Evolutionary conservation across 2,329 filamentous ascomycete genomes (phyloP).

Genomic region (Pseudogymnoascus destructans): DNA sequence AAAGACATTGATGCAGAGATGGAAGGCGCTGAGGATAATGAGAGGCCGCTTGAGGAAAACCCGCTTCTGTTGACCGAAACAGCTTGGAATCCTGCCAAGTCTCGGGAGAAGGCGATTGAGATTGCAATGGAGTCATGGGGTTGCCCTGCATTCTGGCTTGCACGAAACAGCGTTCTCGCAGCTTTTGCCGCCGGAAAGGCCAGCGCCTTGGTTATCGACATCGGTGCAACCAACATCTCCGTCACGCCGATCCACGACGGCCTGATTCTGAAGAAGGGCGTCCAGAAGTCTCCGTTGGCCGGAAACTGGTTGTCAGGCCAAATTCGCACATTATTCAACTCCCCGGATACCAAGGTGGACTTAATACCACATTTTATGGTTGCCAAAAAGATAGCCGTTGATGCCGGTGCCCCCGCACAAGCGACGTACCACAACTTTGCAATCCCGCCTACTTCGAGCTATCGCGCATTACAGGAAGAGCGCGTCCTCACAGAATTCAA

Average conservation of each 20-base stretch:
- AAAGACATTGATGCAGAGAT: conserved; percentile 47
- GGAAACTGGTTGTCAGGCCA: conserved; percentile 86
- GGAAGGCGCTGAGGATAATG: conserved; percentile 43
- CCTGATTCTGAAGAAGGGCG: conserved; percentile 80
- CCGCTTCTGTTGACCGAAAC: conserved; percentile 89
- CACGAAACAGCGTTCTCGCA: conserved; percentile 75
- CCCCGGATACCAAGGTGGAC: conserved; percentile 54
- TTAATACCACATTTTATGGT: conserved; percentile 80
- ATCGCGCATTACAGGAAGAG: conserved; percentile 77
- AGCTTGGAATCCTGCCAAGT: conserved; percentile 79
- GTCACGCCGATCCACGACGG: conserved; percentile 90
- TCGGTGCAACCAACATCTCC: conserved; percentile 77
- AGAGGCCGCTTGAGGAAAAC: conserved; percentile 77
- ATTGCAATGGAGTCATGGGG: conserved; percentile 97
- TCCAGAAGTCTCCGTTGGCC: conserved; percentile 72
- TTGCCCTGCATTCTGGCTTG: conserved; percentile 86
- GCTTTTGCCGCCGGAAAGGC: conserved; percentile 89
- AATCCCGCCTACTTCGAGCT: conserved; percentile 51
- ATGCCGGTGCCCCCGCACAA: conserved; percentile 69
- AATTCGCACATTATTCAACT: conserved; percentile 66
- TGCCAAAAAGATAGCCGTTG: conserved; percentile 75
- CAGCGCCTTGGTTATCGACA: conserved; percentile 81
- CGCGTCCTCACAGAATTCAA: conserved; percentile 92
- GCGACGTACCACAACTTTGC: conserved; percentile 60
- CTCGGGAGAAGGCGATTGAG: conserved; percentile 87